Base-by-base conservation (phyloP, 805 yeast genomes). In the Wickerhamiella lipophila region DNA sequence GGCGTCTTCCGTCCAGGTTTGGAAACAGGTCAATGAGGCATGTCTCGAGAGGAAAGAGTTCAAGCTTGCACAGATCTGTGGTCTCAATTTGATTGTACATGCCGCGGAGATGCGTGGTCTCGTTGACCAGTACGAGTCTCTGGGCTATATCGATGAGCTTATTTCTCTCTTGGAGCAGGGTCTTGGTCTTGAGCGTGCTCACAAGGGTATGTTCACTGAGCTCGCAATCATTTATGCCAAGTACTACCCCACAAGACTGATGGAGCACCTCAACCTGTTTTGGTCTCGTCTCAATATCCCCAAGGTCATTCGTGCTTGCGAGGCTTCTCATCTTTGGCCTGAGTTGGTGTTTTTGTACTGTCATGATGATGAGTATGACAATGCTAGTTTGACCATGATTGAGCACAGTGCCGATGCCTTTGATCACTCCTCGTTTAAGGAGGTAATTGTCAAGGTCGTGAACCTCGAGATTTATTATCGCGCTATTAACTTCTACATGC, bases 171-270 rank as follows among this genome's bases (percentile, higher is more conserved):
- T 92, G 60, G 98, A 92, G 68, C 89, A 87, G 59, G 97, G 97
- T 56, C 75, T 92, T 52, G 94, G 95, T 38, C 75, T 92, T 58
- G 98, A 92, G 72, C 83, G 98, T 66, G 98, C 98, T 34, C 98
- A 92, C 64, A 92, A 92, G 98, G 98, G 97, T 58, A 89, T 92
- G 96, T 92, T 92, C 66, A 92, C 98, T 9, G 96, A 88, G 68
- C 75, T 92, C 59, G 95, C 97, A 19, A 74, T 84, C 43, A 72
- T 92, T 58, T 92, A 89, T 70, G 76, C 94, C 56, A 89, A 88
- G 66, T 92, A 88, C 68, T 77, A 78, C 53, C 95, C 96, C 25
- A 83, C 79, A 46, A 82, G 79, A 68, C 83, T 94, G 49, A 83
- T 85, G 86, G 97, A 92, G 68, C 97, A 92, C 68, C 75, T 92